Conservation (phyloP, 202 grass and related monocot genomes). For the Panicum virgatum region DNA sequence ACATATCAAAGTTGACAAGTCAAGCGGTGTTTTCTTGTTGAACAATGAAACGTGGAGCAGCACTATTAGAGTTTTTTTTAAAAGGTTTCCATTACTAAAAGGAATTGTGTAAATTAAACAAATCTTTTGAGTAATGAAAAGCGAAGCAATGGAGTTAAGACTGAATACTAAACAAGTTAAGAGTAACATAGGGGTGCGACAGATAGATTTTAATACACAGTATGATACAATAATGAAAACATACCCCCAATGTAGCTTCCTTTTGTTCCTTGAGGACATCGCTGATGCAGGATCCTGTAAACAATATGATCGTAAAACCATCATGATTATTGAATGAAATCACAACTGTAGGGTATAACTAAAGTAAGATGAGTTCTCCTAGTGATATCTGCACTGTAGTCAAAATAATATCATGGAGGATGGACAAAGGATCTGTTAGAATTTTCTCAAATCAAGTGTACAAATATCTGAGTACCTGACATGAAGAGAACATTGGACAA, state of each 20-base stretch:
- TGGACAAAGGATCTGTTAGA: neutral
- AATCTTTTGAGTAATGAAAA: slow-evolving; percentile 16
- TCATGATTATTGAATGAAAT: slow-evolving; percentile 11
- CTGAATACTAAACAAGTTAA: slow-evolving; percentile 12
- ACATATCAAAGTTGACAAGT: neutral
- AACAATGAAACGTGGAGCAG: neutral
- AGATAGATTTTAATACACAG: neutral
- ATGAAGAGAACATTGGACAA: neutral
- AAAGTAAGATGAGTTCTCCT: slow-evolving; percentile 9
- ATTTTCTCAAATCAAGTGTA: neutral
- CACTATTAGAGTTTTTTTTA: neutral
- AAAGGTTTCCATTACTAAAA: neutral
- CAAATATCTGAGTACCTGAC: neutral
- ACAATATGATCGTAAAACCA: slow-evolving; percentile 16
- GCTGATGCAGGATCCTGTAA: slow-evolving; percentile 39
- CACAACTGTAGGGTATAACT: neutral
- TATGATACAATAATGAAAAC: slow-evolving; percentile 25
- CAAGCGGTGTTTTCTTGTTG: slow-evolving; percentile 1
- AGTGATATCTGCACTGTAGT: neutral
- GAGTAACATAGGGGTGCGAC: slow-evolving; percentile 9
- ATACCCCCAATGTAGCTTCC: slow-evolving; percentile 84
- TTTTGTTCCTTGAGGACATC: slow-evolving; percentile 56
- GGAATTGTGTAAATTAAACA: neutral
- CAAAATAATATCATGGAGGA: slow-evolving; percentile 1
- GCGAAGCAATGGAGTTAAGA: neutral